Base-by-base conservation (phyloP, 1,284 basidiomycete species). In the Heterobasidion occidentale region DNA sequence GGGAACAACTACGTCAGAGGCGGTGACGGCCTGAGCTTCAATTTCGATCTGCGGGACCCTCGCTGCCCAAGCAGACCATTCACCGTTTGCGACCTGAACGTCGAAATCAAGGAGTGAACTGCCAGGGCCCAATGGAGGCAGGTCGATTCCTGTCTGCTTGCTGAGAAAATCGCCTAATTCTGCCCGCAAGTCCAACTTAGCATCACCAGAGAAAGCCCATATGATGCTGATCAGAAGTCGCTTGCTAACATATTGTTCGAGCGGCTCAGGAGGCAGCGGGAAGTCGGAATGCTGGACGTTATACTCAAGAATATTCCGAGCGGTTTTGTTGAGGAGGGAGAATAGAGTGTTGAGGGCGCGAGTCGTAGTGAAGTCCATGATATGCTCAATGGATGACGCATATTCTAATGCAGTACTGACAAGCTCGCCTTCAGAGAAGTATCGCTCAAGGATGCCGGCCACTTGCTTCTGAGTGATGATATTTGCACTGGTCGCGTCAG, bases 161-260 rank as follows among this genome's bases (percentile, higher is more conserved):
- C 88, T 79, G 36, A 99, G 74, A 72, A 90, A 94, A 58, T 94
- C 88, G 60, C 96, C 94, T 78, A 99, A 86, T 63, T 90, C 86
- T 7, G 92, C 88, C 27, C 97, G 89, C 54, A 92, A 75, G 59
- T 95, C 92, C 51, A 98, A 77, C 65, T 92, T 92, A 19, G 94
- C 88, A 67, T 99, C 98, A 38, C 98, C 98, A 35, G 94, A 92
- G 70, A 99, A 98, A 0, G 97, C 93, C 97, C 97, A 99, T 49
- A 99, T 90, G 61, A 99, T 84, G 69, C 84, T 93, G 67, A 98
- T 81, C 4, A 98, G 79, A 15, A 99, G 74, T n/a, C 94, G 85
- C 66, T 95, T 95, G 44, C 84, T 85, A 44, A 95, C 87, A 66
- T 98, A 99, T 62, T 92, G 84, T 68, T 97, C 92, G 54, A 97